Conservation (phyloP, 352 stramenopile species). For the Elongisporangium prolatum region DNA sequence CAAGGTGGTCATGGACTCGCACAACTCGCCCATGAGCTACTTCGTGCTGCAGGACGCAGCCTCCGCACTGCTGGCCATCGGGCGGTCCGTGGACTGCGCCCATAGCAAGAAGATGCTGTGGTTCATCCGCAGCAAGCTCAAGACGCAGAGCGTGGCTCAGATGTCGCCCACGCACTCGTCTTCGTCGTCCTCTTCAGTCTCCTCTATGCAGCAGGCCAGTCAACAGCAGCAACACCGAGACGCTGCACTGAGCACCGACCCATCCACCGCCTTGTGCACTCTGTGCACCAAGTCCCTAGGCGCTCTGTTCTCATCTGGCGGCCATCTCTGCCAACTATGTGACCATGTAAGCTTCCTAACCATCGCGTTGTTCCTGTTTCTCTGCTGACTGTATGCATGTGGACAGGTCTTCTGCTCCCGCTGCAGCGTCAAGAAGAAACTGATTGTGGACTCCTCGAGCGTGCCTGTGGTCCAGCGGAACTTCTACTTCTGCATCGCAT, state of each 20-base stretch:
- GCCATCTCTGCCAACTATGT: slow-evolving; percentile 16
- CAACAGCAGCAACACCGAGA: slow-evolving; percentile 9
- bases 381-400: slow-evolving; percentile 8
- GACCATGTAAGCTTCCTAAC: slow-evolving; percentile 17
- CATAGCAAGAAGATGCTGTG: slow-evolving; percentile 56
- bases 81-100: slow-evolving; percentile 27
- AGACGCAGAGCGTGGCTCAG: slow-evolving; percentile 3
- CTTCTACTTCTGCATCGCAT: slow-evolving; percentile 35
- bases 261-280: slow-evolving; percentile 1
- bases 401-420: slow-evolving; percentile 17
- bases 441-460: slow-evolving; percentile 17
- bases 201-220: background rate
- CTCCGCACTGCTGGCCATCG: slow-evolving; percentile 17
- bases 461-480: slow-evolving; percentile 11
- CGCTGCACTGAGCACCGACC: background rate
- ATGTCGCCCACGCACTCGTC: slow-evolving; percentile 18
- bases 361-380: too few species aligned
- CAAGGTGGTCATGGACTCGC: slow-evolving; percentile 30
- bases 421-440: slow-evolving; percentile 19
- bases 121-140: slow-evolving; percentile 25
- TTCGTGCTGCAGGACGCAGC: slow-evolving; percentile 29
- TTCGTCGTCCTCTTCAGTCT: slow-evolving; percentile 13
- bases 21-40: slow-evolving; percentile 28
- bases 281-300: slow-evolving; percentile 15
- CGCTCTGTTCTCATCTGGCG: slow-evolving; percentile 13